Evolutionary conservation across 495 filamentous ascomycete species (phyloP), one percentile per base, ranked within the genome.

Genomic region (Penicillium cosmopolitanum): DNA sequence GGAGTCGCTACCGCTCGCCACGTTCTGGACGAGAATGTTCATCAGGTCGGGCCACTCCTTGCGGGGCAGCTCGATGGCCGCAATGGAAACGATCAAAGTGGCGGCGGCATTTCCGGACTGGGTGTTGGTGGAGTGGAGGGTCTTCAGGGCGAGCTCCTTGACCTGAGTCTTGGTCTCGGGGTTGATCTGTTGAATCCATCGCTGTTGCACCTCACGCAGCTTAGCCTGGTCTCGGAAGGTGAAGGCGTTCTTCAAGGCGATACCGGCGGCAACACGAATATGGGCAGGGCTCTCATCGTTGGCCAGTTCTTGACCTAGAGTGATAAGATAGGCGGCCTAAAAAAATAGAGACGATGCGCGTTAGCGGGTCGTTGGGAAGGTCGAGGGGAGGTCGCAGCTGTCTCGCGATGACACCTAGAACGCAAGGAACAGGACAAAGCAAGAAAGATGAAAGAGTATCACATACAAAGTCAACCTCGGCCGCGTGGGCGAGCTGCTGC

Each of bases 11-110:
- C 96, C 95, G 64, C 85, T 83, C 65, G 91, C 93, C 64, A 98
- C 95, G 73, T 96, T 96, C 61, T 90, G 85, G 48, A 98, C 95
- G 60, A 98, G 78, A 31, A 83, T 83, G 53, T 82, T 79, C 90
- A 98, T 95, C 60, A 98, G 81, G 71, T 98, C 93, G n/a, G 89
- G 87, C 95, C 95, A 98, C 81, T 96, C 88, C 67, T 92, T 85
- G 58, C 88, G 87, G 38, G 96, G 94, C 50, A 98, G 82, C 80
- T 98, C 95, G 70, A 98, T 97, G 23, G 89, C 84, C 54, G 95
- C 95, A 71, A 98, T 92, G 46, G 96, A 89, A 51, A 96, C 89
- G 71, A 99, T 90, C 68, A 98, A 92, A 75, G 96, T 93, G 53
- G 96, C 94, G 53, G 95, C 87, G 31, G 93, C 90, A 74, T 89